A percentile compares a stretch with the other conserved stretches of the same genome.
These are phyloP conservation scores for Phytophthora fragariae DNA, from an alignment of 352 stramenopile species.

Conservation along the genomic window DNA sequence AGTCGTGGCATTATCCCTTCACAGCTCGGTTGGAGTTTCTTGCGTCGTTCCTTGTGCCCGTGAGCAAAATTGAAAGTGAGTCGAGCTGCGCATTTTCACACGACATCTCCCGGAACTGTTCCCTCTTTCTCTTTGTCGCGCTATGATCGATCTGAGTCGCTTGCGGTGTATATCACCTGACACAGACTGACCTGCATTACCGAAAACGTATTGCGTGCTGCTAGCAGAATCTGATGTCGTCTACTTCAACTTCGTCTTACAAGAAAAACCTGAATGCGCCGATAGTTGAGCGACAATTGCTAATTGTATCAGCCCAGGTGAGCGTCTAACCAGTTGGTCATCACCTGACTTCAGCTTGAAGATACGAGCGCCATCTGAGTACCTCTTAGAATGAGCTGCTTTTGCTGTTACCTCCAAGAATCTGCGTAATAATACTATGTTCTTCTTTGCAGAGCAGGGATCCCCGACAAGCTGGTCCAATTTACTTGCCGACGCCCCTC, in stretches of 20 bases:
- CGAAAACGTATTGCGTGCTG: conserved; percentile 32
- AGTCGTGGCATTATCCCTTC: conserved; percentile 22
- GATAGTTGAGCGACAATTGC: neutral
- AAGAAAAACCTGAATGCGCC: neutral
- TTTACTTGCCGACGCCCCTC: no score
- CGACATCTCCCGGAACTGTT: conserved; percentile 17
- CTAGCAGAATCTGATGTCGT: conserved; percentile 33
- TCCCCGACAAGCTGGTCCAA: no score
- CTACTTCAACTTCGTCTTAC: neutral
- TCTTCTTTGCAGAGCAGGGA: neutral
- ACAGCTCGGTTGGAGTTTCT: neutral
- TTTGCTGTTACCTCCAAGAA: no score
- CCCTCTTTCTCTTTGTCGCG: neutral
- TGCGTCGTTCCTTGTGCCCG: neutral
- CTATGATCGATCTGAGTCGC: neutral
- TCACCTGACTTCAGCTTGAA: neutral
- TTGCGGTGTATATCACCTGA: neutral
- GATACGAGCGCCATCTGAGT: neutral
- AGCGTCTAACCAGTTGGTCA: neutral
- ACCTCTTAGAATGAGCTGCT: neutral
- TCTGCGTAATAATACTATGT: no score
- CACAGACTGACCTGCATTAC: conserved; percentile 1
- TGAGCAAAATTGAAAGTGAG: conserved; percentile 37
- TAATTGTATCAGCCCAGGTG: neutral
- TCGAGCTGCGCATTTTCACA: neutral